phyloP scores from a whole-genome alignment of 2,329 filamentous ascomycete species.

The Nemania diffusa region DNA sequence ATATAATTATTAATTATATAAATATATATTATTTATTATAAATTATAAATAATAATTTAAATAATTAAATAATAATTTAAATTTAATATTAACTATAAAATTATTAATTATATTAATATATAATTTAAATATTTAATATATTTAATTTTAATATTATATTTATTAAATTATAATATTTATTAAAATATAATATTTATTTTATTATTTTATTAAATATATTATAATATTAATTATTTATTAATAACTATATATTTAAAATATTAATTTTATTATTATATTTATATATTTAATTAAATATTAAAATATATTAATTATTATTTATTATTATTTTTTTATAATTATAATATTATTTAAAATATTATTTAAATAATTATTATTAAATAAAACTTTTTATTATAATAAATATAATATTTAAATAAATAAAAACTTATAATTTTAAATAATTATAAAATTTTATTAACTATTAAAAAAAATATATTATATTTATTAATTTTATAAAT shows the following conservation, averaged over 20 bases:
- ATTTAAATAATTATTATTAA: neutral
- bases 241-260: neutral
- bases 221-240: neutral
- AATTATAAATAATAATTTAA: neutral
- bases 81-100: neutral
- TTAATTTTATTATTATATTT: too few relatives aligned
- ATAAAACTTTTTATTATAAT: neutral
- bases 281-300: neutral
- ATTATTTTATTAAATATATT: neutral
- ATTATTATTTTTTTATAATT: neutral
- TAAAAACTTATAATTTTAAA: neutral
- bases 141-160: neutral
- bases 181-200: neutral
- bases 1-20: neutral
- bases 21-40: neutral
- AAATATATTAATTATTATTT: neutral
- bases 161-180: neutral
- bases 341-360: neutral
- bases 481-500: neutral
- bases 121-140: neutral
- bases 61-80: neutral
- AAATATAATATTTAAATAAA: neutral
- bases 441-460: neutral
- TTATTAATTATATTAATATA: neutral
- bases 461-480: neutral